These are phyloP conservation scores for Yamadazyma friedrichii DNA, from an alignment of 1,139 yeast genomes.

Conservation along the genomic window DNA sequence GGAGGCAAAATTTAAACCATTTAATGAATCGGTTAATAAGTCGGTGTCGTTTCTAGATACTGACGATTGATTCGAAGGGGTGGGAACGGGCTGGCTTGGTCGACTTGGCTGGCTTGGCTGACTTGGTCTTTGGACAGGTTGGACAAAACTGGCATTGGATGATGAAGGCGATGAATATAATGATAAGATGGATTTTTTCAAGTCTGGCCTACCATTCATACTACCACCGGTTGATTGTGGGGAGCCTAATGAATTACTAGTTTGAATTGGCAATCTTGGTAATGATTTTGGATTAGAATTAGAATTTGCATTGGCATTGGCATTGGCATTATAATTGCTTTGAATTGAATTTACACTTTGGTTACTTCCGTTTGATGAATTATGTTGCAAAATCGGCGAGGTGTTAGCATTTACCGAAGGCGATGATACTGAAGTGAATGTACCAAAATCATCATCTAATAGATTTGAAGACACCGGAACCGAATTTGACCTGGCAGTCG, in stretches of 20 bases:
- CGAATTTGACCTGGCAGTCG: slow-evolving; percentile 23
- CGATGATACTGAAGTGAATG: slow-evolving; percentile 31
- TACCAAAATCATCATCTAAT: slow-evolving; percentile 44
- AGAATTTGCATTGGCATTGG: slow-evolving; percentile 7
- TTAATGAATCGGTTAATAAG: slow-evolving; percentile 4
- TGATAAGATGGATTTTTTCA: slow-evolving; percentile 87
- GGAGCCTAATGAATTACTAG: slow-evolving; percentile 12
- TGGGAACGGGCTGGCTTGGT: slow-evolving; percentile 6
- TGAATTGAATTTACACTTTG: too few relatives aligned
- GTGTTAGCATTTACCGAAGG: slow-evolving; percentile 11
- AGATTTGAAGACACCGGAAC: slow-evolving; percentile 19
- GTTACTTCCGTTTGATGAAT: too few relatives aligned
- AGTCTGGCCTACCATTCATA: slow-evolving; percentile 49
- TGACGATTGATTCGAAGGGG: slow-evolving; percentile 30
- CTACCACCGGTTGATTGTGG: slow-evolving; percentile 38
- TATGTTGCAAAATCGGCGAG: too few relatives aligned
- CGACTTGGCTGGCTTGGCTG: slow-evolving; percentile 10
- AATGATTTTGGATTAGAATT: slow-evolving; percentile 8
- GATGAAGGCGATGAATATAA: slow-evolving; percentile 73
- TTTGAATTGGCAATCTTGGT: slow-evolving; percentile 13
- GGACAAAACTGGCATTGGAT: slow-evolving; percentile 34
- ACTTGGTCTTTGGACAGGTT: slow-evolving; percentile 19
- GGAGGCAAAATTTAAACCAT: slow-evolving; percentile 5
- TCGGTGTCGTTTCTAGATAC: slow-evolving; percentile 31
- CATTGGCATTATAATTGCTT: too few relatives aligned